A percentile compares a stretch with the other conserved stretches of the same genome.
Evolutionary conservation across 495 filamentous ascomycete genomes (phyloP).

Genomic region (Aspergillus funiculosus): DNA sequence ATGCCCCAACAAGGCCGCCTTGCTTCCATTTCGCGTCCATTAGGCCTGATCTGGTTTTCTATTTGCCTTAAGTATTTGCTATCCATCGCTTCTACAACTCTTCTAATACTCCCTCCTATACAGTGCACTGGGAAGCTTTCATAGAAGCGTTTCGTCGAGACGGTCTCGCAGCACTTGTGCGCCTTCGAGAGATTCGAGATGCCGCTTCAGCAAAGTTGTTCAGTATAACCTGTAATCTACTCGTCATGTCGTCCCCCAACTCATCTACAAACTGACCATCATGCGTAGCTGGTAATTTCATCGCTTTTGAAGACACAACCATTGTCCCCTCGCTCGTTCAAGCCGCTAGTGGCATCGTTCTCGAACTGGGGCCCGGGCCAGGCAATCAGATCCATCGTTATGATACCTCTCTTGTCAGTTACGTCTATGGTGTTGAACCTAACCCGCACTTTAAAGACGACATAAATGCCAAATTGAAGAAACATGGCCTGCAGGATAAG

Average conservation of each 20-base stretch:
- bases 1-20: slow-evolving; percentile 14
- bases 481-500: slow-evolving; percentile 26
- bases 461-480: slow-evolving; percentile 22
- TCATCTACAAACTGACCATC: background rate
- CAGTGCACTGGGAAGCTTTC: slow-evolving; percentile 24
- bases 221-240: slow-evolving; percentile 18
- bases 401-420: slow-evolving; percentile 26
- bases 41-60: slow-evolving; percentile 20
- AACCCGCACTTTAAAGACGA: slow-evolving; percentile 24
- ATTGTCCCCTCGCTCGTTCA: slow-evolving; percentile 36
- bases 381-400: slow-evolving; percentile 44
- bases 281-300: slow-evolving; percentile 22
- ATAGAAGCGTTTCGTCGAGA: slow-evolving; percentile 18
- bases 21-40: slow-evolving; percentile 16
- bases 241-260: background rate
- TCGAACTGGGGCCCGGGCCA: slow-evolving; percentile 46
- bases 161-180: slow-evolving; percentile 16
- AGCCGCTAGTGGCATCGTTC: slow-evolving; percentile 32
- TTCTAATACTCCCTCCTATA: background rate
- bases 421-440: slow-evolving; percentile 44
- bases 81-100: slow-evolving; percentile 1
- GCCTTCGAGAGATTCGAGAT: slow-evolving; percentile 17
- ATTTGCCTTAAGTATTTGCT: slow-evolving; percentile 14
- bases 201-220: slow-evolving; percentile 20
- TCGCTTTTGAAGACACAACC: slow-evolving; percentile 38